Percentiles rank a stretch among this genome's conserved stretches.
phyloP scores from a whole-genome alignment of 2,329 filamentous ascomycete species.

The Hypoxylon sp. region DNA sequence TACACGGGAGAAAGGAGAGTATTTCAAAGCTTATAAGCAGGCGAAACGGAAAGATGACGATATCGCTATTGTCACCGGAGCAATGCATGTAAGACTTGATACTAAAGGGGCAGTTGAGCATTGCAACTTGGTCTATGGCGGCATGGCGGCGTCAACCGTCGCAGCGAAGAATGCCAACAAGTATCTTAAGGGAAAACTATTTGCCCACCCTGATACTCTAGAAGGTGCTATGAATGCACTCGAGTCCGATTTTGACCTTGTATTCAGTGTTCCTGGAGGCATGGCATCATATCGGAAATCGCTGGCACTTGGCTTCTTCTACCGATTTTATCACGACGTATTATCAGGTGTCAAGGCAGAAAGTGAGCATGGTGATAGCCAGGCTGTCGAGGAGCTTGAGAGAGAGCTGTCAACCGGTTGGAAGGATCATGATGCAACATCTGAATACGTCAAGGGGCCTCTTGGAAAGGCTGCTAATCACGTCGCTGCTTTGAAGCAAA shows the following conservation, averaged over 20 bases:
- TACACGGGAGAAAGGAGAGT: conserved; percentile 78
- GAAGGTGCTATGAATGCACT: conserved; percentile 90
- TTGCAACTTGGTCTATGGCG: conserved; percentile 87
- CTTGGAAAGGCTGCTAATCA: conserved; percentile 88
- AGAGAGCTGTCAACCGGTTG: conserved; percentile 80
- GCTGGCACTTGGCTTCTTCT: conserved; percentile 92
- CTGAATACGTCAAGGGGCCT: conserved; percentile 81
- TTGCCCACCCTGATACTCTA: conserved; percentile 82
- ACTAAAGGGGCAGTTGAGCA: conserved; percentile 75
- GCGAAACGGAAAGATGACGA: conserved; percentile 98
- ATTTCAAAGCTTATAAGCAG: conserved; percentile 92
- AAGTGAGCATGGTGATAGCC: conserved; percentile 65
- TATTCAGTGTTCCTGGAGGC: conserved; percentile 90
- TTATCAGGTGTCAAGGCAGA: conserved; percentile 67
- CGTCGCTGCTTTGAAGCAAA: conserved; percentile 91
- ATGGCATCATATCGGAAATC: conserved; percentile 98
- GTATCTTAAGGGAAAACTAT: conserved; percentile 79
- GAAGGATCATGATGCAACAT: conserved; percentile 78
- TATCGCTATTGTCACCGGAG: conserved; percentile 95
- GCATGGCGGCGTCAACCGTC: conserved; percentile 94
- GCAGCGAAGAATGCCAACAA: conserved; percentile 79
- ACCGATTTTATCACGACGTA: conserved; percentile 94
- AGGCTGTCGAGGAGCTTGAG: conserved; percentile 86
- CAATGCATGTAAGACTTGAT: conserved; percentile 77
- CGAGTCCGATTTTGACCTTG: conserved; percentile 87